Evolutionary conservation across 2,329 filamentous ascomycete species (phyloP).

Genomic region (Stemphylium beticola): DNA sequence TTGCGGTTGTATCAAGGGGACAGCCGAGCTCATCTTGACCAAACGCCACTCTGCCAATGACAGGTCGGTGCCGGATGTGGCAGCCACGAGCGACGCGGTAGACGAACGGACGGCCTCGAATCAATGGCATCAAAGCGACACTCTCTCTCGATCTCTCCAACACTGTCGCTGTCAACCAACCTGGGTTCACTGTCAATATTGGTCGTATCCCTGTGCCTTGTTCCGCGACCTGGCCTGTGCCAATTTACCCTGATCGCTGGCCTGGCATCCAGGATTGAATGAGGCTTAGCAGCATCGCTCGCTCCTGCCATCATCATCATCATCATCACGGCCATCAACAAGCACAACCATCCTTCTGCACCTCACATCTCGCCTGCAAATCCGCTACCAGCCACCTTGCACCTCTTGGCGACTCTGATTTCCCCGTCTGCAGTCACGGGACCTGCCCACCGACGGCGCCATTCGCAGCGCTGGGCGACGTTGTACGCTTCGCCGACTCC

Average conservation of each 20-base stretch:
- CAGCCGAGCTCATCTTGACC: slow-evolving; percentile 4
- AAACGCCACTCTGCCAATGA: slow-evolving; percentile 7
- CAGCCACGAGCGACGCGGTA: slow-evolving; percentile 3
- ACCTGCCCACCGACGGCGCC: not conserved
- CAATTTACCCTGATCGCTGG: slow-evolving; percentile 15
- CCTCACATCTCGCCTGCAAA: not conserved
- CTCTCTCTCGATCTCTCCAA: too few species aligned
- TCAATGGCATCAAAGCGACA: too few species aligned
- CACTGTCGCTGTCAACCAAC: too few species aligned
- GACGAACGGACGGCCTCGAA: slow-evolving; percentile 3
- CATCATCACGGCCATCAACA: not conserved
- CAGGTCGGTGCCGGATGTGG: not conserved
- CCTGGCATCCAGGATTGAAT: slow-evolving; percentile 10
- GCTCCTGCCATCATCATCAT: slow-evolving; percentile 1
- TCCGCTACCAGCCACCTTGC: not conserved
- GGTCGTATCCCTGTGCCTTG: slow-evolving; percentile 3
- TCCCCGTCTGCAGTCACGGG: not conserved
- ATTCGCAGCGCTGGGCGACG: not conserved
- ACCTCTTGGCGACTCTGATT: not conserved
- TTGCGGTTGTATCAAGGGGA: slow-evolving; percentile 6
- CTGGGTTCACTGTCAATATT: too few species aligned
- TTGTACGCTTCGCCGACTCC: slow-evolving; percentile 9
- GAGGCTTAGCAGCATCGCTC: slow-evolving; percentile 12
- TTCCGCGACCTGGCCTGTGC: slow-evolving; percentile 13
- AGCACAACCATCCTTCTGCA: not conserved